Conservation (phyloP, 2,329 filamentous ascomycete genomes). For the Trichoderma atrobrunneum region DNA sequence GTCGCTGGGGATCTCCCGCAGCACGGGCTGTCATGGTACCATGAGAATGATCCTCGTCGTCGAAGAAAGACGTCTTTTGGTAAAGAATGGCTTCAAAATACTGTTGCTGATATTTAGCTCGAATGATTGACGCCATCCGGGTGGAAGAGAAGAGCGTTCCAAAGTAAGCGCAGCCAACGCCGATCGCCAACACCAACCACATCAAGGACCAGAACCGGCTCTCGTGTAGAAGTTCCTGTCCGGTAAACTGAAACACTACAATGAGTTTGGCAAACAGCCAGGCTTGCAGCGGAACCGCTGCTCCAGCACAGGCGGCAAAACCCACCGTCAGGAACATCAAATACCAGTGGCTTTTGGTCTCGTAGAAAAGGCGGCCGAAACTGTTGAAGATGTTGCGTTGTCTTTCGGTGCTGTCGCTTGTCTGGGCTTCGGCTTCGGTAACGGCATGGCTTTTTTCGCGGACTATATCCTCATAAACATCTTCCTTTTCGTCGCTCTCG, state of each 20-base stretch:
- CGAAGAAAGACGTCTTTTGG: conserved; percentile 60
- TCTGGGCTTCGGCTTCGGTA: conserved; percentile 32
- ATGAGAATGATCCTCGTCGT: conserved; percentile 56
- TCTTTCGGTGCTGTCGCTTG: conserved; percentile 29
- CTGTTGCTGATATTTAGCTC: conserved; percentile 55
- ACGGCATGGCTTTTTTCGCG: conserved; percentile 46
- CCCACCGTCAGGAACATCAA: conserved; percentile 50
- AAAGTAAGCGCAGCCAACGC: conserved; percentile 53
- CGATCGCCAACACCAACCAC: conserved; percentile 59
- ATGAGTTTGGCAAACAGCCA: conserved; percentile 56
- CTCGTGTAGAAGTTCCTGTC: conserved; percentile 36
- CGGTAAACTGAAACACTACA: conserved; percentile 44
- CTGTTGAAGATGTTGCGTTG: conserved; percentile 48
- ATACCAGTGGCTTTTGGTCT: conserved; percentile 52
- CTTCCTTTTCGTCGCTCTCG: conserved; percentile 35
- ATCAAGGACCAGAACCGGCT: conserved; percentile 64
- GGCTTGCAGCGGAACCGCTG: conserved; percentile 50
- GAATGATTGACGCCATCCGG: conserved; percentile 46
- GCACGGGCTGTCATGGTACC: conserved; percentile 59
- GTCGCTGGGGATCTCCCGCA: conserved; percentile 54
- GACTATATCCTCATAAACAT: conserved; percentile 36
- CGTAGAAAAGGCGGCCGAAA: conserved; percentile 56
- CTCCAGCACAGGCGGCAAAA: conserved; percentile 43
- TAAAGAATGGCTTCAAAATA: conserved; percentile 60
- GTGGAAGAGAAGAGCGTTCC: conserved; percentile 38